Conservation (phyloP, 345 rosid species). For the Nephelium lappaceum region DNA sequence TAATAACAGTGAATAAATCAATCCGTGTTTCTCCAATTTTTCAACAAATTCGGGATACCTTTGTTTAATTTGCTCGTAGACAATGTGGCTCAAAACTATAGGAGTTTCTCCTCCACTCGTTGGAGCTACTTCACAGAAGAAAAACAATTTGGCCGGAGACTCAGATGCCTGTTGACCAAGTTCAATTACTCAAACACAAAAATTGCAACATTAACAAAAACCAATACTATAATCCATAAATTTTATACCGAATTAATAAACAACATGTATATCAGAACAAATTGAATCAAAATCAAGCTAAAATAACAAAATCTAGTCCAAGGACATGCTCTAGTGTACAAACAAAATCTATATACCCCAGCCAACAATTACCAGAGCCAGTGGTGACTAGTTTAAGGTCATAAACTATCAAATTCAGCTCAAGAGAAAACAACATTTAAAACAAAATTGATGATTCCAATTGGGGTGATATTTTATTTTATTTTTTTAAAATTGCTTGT, state of each 20-base stretch:
- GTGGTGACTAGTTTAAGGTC: too few species aligned
- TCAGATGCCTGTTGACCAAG: constrained; percentile 63
- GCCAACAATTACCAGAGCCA: too few species aligned
- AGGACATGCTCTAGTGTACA: too few species aligned
- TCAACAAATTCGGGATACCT: constrained; percentile 69
- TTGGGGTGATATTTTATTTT: too few species aligned
- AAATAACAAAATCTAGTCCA: too few species aligned
- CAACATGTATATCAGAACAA: background rate
- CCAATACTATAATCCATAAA: background rate
- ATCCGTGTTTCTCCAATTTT: constrained; percentile 65
- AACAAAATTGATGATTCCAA: too few species aligned
- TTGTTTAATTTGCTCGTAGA: constrained; percentile 71
- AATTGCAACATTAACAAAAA: background rate
- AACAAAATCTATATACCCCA: too few species aligned
- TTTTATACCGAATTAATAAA: background rate
- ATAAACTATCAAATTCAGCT: too few species aligned
- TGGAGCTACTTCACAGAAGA: constrained; percentile 87
- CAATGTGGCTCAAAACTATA: constrained; percentile 76
- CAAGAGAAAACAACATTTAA: too few species aligned
- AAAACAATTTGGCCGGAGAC: constrained; percentile 84
- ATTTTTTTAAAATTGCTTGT: too few species aligned
- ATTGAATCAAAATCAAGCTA: background rate
- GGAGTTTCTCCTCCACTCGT: constrained; percentile 90
- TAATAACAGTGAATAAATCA: constrained; percentile 64
- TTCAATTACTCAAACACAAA: background rate